A percentile compares a stretch with the other conserved stretches of the same genome.
Conservation (phyloP, 148 eudicot species). For the Fagopyrum homotropicum region DNA sequence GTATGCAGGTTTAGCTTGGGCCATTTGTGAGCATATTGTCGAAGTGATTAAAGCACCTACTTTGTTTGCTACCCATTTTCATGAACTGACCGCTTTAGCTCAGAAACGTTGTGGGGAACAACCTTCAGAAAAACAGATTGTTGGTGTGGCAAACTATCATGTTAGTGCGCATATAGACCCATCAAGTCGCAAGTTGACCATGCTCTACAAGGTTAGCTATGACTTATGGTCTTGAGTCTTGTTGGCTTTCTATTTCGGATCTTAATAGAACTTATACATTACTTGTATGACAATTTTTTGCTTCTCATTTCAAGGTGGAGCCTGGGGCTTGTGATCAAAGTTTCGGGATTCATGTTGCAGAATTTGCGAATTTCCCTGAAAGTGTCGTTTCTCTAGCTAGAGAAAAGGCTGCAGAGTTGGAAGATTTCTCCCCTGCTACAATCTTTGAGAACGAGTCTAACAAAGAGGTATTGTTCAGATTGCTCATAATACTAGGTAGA, state of each 20-base stretch:
- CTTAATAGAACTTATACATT: background rate
- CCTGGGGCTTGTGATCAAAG: slow-evolving; percentile 99
- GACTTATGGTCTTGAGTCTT: slow-evolving; percentile 1
- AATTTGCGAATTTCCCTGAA: slow-evolving; percentile 94
- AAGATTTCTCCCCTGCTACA: slow-evolving; percentile 75
- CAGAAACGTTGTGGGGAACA: slow-evolving; percentile 39
- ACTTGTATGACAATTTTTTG: slow-evolving; percentile 1
- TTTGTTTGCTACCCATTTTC: slow-evolving; percentile 97
- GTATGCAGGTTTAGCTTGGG: slow-evolving; percentile 93
- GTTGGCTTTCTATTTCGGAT: background rate
- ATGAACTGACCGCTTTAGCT: slow-evolving; percentile 93
- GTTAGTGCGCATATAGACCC: slow-evolving; percentile 98
- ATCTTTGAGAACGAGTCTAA: slow-evolving; percentile 32
- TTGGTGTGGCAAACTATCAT: slow-evolving; percentile 83
- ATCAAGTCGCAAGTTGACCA: slow-evolving; percentile 83
- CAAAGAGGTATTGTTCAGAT: slow-evolving; percentile 24
- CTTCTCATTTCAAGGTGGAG: slow-evolving; percentile 56
- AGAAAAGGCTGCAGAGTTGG: slow-evolving; percentile 96
- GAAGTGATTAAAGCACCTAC: slow-evolving; percentile 90
- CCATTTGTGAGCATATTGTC: slow-evolving; percentile 94
- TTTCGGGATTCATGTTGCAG: slow-evolving; percentile 98
- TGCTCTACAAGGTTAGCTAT: slow-evolving; percentile 83
- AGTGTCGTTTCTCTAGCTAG: slow-evolving; percentile 82
- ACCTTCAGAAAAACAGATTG: slow-evolving; percentile 33
- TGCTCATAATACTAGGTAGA: too few relatives aligned